Percentiles rank a stretch among this genome's conserved stretches.
Conservation (phyloP, 1,284 basidiomycete genomes). For the Trametes polyzona region DNA sequence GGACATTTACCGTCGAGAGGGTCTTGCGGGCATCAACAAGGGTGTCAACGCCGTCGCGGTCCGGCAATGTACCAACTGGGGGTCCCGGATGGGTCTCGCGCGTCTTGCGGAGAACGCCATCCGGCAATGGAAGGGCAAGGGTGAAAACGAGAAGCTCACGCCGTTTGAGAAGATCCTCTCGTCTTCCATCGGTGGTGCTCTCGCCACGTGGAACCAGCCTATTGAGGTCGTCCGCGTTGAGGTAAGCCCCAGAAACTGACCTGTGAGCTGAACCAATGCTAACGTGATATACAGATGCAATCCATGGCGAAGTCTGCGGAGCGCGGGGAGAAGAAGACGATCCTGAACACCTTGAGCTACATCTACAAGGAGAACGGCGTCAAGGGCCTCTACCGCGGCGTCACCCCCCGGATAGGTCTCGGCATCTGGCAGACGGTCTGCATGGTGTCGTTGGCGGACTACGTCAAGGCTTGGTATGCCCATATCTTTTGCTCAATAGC, state of each 20-base stretch:
- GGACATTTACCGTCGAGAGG: conserved; percentile 94
- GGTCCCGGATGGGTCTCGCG: conserved; percentile 97
- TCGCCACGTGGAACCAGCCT: conserved; percentile 99
- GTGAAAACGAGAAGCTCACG: conserved; percentile 75
- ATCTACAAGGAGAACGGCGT: conserved; percentile 98
- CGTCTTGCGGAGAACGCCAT: conserved; percentile 89
- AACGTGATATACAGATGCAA: conserved; percentile 82
- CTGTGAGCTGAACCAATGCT: neutral
- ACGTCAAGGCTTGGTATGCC: conserved; percentile 81
- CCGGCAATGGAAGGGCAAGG: conserved; percentile 76
- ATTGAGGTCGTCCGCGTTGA: conserved; percentile 97
- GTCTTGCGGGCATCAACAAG: conserved; percentile 97
- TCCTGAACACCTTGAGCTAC: conserved; percentile 88
- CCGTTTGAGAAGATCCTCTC: conserved; percentile 88
- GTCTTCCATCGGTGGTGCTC: conserved; percentile 92
- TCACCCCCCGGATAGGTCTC: conserved; percentile 94
- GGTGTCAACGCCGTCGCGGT: conserved; percentile 99
- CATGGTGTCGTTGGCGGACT: conserved; percentile 98
- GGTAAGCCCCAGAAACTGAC: conserved; percentile 43
- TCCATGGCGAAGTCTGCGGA: conserved; percentile 91
- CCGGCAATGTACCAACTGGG: conserved; percentile 99
- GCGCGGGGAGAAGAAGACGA: conserved; percentile 89
- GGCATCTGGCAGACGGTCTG: conserved; percentile 98
- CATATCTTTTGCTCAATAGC: neutral
- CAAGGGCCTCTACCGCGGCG: conserved; percentile 96